phyloP scores from a whole-genome alignment of 208 protist genomes.

The Leishmania arabica region DNA sequence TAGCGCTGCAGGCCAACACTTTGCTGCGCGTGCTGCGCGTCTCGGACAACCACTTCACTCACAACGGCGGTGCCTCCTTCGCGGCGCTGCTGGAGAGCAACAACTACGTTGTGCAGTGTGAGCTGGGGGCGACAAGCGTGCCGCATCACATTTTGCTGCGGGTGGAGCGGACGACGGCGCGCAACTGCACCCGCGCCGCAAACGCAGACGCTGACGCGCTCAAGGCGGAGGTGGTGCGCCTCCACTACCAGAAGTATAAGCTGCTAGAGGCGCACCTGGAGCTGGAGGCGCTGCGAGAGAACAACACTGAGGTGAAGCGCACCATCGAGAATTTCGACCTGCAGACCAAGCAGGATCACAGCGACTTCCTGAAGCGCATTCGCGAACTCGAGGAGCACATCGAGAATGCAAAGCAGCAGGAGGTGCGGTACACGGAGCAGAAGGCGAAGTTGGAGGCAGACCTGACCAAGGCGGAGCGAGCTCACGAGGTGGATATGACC shows the following conservation, averaged over 20 bases:
- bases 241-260: slow-evolving; percentile 92
- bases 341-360: slow-evolving; percentile 83
- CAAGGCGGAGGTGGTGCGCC: slow-evolving; percentile 71
- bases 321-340: slow-evolving; percentile 71
- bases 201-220: slow-evolving; percentile 74
- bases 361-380: slow-evolving; percentile 61
- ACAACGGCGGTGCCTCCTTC: slow-evolving; percentile 70
- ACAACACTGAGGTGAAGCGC: slow-evolving; percentile 67
- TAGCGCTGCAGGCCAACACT: slow-evolving; percentile 72
- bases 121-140: slow-evolving; percentile 70
- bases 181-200: slow-evolving; percentile 49
- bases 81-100: slow-evolving; percentile 81
- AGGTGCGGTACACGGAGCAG: slow-evolving; percentile 55
- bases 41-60: slow-evolving; percentile 84
- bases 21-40: slow-evolving; percentile 67
- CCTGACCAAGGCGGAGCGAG: slow-evolving; percentile 42
- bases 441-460: slow-evolving; percentile 56
- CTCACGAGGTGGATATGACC: slow-evolving; percentile 57
- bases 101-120: slow-evolving; percentile 44
- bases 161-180: slow-evolving; percentile 49
- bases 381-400: slow-evolving; percentile 73
- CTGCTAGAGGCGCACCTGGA: slow-evolving; percentile 81
- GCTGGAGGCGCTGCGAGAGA: slow-evolving; percentile 67
- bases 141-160: slow-evolving; percentile 65
- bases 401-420: slow-evolving; percentile 62